Evolutionary conservation across 495 filamentous ascomycete species (phyloP), one percentile per base, ranked within the genome.

Genomic region (Xylaria cubensis): DNA sequence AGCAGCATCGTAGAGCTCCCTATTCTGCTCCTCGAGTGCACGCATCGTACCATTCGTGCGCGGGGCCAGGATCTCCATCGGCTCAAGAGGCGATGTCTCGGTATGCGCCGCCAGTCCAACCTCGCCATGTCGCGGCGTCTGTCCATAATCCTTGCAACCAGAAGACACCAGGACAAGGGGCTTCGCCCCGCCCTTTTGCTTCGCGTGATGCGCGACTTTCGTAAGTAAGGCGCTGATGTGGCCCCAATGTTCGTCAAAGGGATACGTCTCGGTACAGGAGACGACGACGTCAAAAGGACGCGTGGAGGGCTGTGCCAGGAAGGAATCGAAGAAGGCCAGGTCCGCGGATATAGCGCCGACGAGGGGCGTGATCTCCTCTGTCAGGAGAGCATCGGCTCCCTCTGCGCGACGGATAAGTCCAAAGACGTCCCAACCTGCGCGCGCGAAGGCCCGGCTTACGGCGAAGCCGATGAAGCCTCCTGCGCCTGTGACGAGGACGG

Each of bases 121-220:
- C 0, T 74, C 69, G 6, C 80, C 80, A 59, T 82, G 77, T 0
- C 78, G 64, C 0, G 66, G 70, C 3, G 78, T 83, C 24, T 69
- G 77, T 1, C 83, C 83, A 74, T 86, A 86, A 72, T 86, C 82
- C 58, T 86, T 85, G 71, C 82, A 83, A 0, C 84, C 84, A 13
- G 78, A 81, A 21, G 77, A 82, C 55, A 77, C 74, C 2, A 86
- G 64, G 9, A 86, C 80, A 10, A 86, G 66, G 3, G 82, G 81
- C 26, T 73, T 71, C 15, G 78, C 71, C 15, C 41, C 62, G 2
- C 77, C 76, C 32, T 29, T 55, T 17, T 32, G 24, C 74, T 21
- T 8, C 36, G 41, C 64, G 64, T 74, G 21, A 0, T 10, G 64
- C 0, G 81, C 74, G 10, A 80, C 63, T 8, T 67, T 64, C 1